Percentiles rank a stretch among this genome's conserved stretches.
Evolutionary conservation across 164 flowering plant genomes (phyloP).

Genomic region (Cinnamomum chago): DNA sequence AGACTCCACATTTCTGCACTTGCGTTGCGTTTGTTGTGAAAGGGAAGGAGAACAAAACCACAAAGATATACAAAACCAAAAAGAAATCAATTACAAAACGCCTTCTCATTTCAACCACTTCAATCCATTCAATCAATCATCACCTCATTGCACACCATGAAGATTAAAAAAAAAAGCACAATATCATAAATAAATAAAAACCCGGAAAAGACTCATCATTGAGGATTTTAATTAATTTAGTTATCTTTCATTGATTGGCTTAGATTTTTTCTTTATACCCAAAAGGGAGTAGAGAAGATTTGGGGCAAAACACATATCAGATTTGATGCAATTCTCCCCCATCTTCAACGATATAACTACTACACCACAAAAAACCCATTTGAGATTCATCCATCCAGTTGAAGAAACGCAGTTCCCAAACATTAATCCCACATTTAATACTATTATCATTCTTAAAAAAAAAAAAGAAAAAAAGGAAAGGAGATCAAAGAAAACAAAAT

Average conservation of each 20-base stretch:
- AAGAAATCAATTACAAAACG: too few relatives aligned
- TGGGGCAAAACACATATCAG: constrained; percentile 7
- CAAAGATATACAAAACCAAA: too few relatives aligned
- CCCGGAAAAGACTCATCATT: background rate
- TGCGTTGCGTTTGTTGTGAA: background rate
- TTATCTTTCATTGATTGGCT: constrained; percentile 13
- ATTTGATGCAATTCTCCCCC: constrained; percentile 7
- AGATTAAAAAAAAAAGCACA: background rate
- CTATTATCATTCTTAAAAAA: background rate
- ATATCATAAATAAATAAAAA: background rate
- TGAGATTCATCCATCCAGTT: constrained; percentile 17
- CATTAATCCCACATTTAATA: constrained; percentile 10
- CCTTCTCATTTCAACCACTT: too few relatives aligned
- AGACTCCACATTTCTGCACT: background rate
- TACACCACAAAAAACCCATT: constrained; percentile 19
- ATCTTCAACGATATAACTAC: constrained; percentile 12
- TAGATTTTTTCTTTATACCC: constrained; percentile 11
- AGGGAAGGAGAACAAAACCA: too few relatives aligned
- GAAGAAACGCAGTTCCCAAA: constrained; percentile 23
- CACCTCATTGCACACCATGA: too few relatives aligned
- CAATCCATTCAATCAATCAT: too few relatives aligned
- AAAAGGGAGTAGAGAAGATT: background rate
- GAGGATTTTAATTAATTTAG: constrained; percentile 1
- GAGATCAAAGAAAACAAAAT: constrained; percentile 4
- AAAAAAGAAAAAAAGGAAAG: constrained; percentile 7